Conservation (phyloP, 768 basidiomycete genomes). For the Asterophora parasitica region DNA sequence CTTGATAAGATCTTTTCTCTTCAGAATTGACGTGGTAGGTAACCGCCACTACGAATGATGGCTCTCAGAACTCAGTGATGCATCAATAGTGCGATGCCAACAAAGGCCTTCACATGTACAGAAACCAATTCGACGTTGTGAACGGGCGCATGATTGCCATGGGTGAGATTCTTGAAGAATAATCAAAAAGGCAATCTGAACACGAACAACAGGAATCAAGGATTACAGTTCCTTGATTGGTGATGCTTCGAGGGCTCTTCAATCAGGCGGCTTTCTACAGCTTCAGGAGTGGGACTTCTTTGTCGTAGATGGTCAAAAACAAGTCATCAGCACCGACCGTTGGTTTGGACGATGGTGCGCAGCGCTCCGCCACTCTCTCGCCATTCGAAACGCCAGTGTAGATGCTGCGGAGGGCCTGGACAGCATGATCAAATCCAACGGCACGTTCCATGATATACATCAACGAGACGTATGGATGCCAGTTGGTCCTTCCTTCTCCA, state of each 20-base stretch:
- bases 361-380: background rate
- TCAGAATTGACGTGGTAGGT: background rate
- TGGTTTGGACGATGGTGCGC: conserved; percentile 1
- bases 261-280: background rate
- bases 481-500: background rate
- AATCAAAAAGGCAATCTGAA: background rate
- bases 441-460: background rate
- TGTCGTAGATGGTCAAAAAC: background rate
- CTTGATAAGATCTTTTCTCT: too few species aligned
- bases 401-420: conserved; percentile 1
- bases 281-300: conserved; percentile 4
- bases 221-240: background rate
- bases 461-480: conserved; percentile 6
- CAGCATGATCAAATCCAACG: background rate
- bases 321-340: background rate
- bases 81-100: background rate
- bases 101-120: background rate
- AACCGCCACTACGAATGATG: background rate
- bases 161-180: background rate
- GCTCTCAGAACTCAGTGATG: too few species aligned
- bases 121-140: background rate
- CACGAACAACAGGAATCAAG: background rate
- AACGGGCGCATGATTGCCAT: conserved; percentile 4
- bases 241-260: background rate
- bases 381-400: background rate